Conservation (phyloP, 495 filamentous ascomycete species). For the Zalerion maritima region DNA sequence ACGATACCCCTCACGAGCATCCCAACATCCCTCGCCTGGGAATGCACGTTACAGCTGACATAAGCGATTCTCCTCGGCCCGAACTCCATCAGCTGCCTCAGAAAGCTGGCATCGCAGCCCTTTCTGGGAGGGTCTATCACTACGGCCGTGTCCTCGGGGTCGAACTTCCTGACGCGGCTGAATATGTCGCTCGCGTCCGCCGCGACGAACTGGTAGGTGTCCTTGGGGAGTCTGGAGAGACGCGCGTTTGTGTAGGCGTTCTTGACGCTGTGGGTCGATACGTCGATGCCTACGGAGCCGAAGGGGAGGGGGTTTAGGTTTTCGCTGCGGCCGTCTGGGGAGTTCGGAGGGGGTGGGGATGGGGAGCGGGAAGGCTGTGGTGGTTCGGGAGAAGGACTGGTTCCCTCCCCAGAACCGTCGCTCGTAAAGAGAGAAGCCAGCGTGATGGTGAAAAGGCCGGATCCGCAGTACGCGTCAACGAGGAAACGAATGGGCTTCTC, state of each 20-base stretch:
- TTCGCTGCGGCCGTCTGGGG: neutral
- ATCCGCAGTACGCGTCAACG: conserved; percentile 94
- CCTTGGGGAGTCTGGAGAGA: conserved; percentile 50
- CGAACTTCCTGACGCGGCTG: conserved; percentile 46
- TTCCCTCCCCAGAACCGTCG: no score
- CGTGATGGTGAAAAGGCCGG: conserved; percentile 91
- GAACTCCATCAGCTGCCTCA: conserved; percentile 62
- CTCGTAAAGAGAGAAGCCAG: conserved; percentile 66
- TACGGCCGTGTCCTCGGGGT: conserved; percentile 67
- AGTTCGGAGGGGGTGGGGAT: no score
- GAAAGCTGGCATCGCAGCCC: conserved; percentile 76
- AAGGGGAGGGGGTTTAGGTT: conserved; percentile 6
- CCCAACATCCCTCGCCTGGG: conserved; percentile 85
- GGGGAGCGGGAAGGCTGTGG: no score
- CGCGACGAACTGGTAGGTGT: conserved; percentile 57
- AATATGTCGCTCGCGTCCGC: conserved; percentile 78
- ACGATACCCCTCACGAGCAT: conserved; percentile 59
- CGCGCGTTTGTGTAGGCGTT: conserved; percentile 65
- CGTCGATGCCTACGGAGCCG: conserved; percentile 34
- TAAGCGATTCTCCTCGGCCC: conserved; percentile 72
- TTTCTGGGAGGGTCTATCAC: conserved; percentile 91
- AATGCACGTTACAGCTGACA: conserved; percentile 95
- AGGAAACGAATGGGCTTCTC: conserved; percentile 56
- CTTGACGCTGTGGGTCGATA: conserved; percentile 51
- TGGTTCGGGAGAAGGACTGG: no score